Evolutionary conservation across 2,329 filamentous ascomycete genomes (phyloP).

Genomic region (Claviceps sp.): DNA sequence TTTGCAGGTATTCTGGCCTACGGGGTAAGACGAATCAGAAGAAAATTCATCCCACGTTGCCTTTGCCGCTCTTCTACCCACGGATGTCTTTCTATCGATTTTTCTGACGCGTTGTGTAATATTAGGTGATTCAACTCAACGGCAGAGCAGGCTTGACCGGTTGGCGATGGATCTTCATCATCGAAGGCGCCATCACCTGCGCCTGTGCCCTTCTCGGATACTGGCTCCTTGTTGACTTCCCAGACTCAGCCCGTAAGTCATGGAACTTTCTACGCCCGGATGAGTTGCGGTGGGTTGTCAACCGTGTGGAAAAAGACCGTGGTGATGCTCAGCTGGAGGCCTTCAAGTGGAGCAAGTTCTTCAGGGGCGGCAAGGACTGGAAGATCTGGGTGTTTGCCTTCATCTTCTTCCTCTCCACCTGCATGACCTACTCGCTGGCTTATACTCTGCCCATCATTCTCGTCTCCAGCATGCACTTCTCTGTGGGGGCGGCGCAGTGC

Average conservation of each 20-base stretch:
- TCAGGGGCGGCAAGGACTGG: conserved; percentile 34
- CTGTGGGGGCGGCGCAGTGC: conserved; percentile 50
- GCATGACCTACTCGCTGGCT: conserved; percentile 60
- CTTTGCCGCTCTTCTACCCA: too few relatives aligned
- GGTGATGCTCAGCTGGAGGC: conserved; percentile 40
- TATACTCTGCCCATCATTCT: conserved; percentile 74
- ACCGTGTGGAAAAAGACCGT: conserved; percentile 43
- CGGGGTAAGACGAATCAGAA: conserved; percentile 28
- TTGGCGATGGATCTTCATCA: conserved; percentile 57
- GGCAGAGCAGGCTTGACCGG: conserved; percentile 40
- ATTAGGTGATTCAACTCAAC: conserved; percentile 43
- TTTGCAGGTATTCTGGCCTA: conserved; percentile 58
- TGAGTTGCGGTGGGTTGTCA: conserved; percentile 39
- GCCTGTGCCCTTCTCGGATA: conserved; percentile 35
- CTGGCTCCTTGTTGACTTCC: conserved; percentile 51
- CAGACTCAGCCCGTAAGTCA: conserved; percentile 37
- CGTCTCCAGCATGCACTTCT: conserved; percentile 47
- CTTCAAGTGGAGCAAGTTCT: conserved; percentile 35
- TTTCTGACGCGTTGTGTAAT: conserved; percentile 12
- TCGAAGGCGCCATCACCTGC: conserved; percentile 40
- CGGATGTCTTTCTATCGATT: too few relatives aligned
- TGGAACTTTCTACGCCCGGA: conserved; percentile 38
- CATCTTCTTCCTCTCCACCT: conserved; percentile 53
- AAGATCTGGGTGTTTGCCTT: conserved; percentile 50
- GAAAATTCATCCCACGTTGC: too few relatives aligned